A percentile compares a stretch with the other conserved stretches of the same genome.
Conservation (phyloP, 148 eudicot species). For the Spergularia marina region DNA sequence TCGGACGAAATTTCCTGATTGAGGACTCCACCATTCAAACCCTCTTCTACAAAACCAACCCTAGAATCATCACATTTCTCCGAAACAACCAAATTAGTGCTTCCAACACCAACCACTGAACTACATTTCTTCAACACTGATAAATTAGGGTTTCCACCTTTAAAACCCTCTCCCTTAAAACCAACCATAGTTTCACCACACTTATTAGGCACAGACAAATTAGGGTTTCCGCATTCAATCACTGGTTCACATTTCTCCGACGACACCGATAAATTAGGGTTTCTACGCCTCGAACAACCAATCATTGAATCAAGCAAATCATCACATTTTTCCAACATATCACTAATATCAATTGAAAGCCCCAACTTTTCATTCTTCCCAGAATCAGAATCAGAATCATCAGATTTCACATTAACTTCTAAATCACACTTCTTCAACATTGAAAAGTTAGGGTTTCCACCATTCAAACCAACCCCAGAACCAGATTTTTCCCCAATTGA, state of each 20-base stretch:
- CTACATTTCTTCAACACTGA: background rate
- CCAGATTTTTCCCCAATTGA: slow-evolving; percentile 2
- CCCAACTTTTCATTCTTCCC: too few species aligned
- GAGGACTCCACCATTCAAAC: background rate
- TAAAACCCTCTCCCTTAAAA: too few species aligned
- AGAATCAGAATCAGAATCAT: background rate
- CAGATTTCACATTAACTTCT: background rate
- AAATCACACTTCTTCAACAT: background rate
- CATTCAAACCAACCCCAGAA: slow-evolving; percentile 1
- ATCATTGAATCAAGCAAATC: background rate
- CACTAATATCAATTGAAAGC: background rate
- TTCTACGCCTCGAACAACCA: background rate
- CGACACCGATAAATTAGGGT: background rate
- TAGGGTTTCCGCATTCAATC: background rate
- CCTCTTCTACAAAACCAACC: background rate
- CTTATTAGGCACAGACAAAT: background rate
- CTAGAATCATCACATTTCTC: slow-evolving; percentile 5
- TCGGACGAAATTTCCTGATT: background rate
- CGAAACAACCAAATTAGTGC: background rate
- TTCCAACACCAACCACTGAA: background rate
- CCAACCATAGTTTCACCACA: background rate
- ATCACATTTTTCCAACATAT: background rate
- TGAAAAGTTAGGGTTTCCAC: slow-evolving; percentile 22
- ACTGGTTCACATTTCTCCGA: background rate
- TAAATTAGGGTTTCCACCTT: background rate